A percentile compares a stretch with the other conserved stretches of the same genome.
Evolutionary conservation across 2,329 filamentous ascomycete genomes (phyloP).

Genomic region (Trichocomaceae sp.): DNA sequence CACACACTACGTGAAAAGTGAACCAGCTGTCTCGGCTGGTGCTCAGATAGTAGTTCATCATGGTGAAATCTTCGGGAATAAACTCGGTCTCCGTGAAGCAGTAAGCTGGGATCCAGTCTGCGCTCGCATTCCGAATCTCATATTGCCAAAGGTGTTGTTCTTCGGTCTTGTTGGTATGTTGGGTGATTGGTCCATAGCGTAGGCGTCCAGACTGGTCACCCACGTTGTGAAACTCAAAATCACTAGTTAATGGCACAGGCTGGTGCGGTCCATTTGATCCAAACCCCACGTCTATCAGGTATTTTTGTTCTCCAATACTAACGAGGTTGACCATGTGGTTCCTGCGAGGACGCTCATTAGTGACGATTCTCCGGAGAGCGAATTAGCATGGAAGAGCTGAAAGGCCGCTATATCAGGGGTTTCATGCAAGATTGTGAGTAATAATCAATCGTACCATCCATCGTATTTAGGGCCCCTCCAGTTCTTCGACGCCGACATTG

Average conservation of each 20-base stretch:
- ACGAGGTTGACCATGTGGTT: slow-evolving; percentile 56
- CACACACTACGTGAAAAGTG: slow-evolving; percentile 14
- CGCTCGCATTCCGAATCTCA: slow-evolving; percentile 46
- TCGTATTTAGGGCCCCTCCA: slow-evolving; percentile 7
- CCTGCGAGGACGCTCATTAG: slow-evolving; percentile 4
- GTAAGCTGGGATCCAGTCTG: slow-evolving; percentile 53
- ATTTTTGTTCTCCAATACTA: slow-evolving; percentile 41
- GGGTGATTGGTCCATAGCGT: slow-evolving; percentile 10
- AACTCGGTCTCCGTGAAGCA: slow-evolving; percentile 58
- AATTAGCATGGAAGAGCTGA: neutral
- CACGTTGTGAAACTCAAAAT: slow-evolving; percentile 24
- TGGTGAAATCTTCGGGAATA: slow-evolving; percentile 49
- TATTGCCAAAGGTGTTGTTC: slow-evolving; percentile 49
- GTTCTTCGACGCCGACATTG: slow-evolving; percentile 4
- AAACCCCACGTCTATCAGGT: slow-evolving; percentile 25
- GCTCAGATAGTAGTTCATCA: slow-evolving; percentile 34
- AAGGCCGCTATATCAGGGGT: neutral
- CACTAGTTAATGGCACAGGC: slow-evolving; percentile 19
- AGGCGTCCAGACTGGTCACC: slow-evolving; percentile 14
- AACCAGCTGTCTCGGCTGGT: slow-evolving; percentile 16
- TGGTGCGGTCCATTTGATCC: slow-evolving; percentile 22
- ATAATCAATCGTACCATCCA: slow-evolving; percentile 6
- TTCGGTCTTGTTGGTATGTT: slow-evolving; percentile 12
- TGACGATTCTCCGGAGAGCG: neutral
- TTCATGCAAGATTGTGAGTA: neutral